phyloP scores from a whole-genome alignment of 2,329 filamentous ascomycete genomes.

The Trichoderma koningiopsis region DNA sequence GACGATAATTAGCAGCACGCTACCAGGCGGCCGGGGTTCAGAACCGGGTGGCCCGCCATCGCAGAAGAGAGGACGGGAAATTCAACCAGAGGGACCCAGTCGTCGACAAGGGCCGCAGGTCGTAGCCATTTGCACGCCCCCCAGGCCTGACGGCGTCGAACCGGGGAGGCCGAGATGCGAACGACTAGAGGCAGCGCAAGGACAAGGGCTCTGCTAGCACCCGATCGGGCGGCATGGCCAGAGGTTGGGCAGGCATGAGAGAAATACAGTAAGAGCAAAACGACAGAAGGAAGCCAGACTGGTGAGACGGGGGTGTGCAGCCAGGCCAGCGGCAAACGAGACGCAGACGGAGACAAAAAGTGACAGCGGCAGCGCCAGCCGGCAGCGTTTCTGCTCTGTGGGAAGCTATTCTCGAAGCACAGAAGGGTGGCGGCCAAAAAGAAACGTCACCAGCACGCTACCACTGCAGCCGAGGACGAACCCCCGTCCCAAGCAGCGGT shows the following conservation, averaged over 20 bases:
- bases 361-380: not conserved
- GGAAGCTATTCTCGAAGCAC: not conserved
- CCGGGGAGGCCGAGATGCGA: slow-evolving; percentile 27
- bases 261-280: not conserved
- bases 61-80: slow-evolving; percentile 24
- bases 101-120: slow-evolving; percentile 20
- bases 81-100: slow-evolving; percentile 24
- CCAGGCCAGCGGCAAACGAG: slow-evolving; percentile 20
- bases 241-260: slow-evolving; percentile 17
- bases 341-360: slow-evolving; percentile 3
- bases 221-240: slow-evolving; percentile 23
- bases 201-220: slow-evolving; percentile 23
- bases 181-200: slow-evolving; percentile 19
- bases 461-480: slow-evolving; percentile 12
- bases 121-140: slow-evolving; percentile 22
- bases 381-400: not conserved
- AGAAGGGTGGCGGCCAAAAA: slow-evolving; percentile 18
- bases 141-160: slow-evolving; percentile 21
- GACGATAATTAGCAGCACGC: slow-evolving; percentile 25
- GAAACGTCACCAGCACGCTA: slow-evolving; percentile 24
- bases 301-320: slow-evolving; percentile 8
- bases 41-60: slow-evolving; percentile 25
- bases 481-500: not conserved
- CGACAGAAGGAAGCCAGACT: not conserved
- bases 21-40: slow-evolving; percentile 22